A percentile compares a stretch with the other conserved stretches of the same genome.
Evolutionary conservation across 371 early-diverging fungal species (phyloP).

Genomic region (Mortierella sp.): DNA sequence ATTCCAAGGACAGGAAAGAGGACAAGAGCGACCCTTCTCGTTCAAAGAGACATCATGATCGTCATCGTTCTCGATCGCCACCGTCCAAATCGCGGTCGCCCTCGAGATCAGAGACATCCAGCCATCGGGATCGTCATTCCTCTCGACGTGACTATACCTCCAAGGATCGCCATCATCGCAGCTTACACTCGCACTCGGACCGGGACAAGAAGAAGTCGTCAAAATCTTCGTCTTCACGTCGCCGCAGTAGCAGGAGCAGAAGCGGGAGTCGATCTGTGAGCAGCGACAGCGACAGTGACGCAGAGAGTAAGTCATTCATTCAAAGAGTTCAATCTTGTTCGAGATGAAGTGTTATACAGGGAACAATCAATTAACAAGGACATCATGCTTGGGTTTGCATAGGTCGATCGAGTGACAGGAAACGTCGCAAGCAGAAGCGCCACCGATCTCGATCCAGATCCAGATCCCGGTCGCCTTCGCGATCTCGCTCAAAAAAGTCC

Average conservation of each 20-base stretch:
- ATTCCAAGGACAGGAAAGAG: conserved; percentile 28
- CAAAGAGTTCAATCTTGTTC: not conserved
- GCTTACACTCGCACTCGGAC: conserved; percentile 5
- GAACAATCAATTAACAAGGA: not conserved
- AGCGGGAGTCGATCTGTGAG: conserved; percentile 35
- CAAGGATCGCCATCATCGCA: conserved; percentile 33
- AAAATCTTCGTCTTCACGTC: not conserved
- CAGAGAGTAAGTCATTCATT: conserved; percentile 11
- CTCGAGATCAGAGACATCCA: conserved; percentile 30
- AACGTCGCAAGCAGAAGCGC: conserved; percentile 39
- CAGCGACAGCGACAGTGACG: conserved; percentile 22
- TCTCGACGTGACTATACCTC: conserved; percentile 18
- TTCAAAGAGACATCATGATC: conserved; percentile 4
- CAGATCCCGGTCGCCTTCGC: conserved; percentile 55
- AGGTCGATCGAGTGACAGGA: conserved; percentile 36
- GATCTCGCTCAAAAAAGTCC: conserved; percentile 42
- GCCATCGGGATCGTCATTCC: conserved; percentile 21
- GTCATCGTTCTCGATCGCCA: conserved; percentile 30
- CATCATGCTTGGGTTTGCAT: not conserved
- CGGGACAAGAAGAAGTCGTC: not conserved
- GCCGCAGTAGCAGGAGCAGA: conserved; percentile 21
- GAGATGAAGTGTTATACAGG: not conserved
- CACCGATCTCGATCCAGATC: conserved; percentile 49
- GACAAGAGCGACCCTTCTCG: not conserved
- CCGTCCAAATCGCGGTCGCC: conserved; percentile 33